Conservation (phyloP, 768 basidiomycete species). For the Tricholoma saponaceum region DNA sequence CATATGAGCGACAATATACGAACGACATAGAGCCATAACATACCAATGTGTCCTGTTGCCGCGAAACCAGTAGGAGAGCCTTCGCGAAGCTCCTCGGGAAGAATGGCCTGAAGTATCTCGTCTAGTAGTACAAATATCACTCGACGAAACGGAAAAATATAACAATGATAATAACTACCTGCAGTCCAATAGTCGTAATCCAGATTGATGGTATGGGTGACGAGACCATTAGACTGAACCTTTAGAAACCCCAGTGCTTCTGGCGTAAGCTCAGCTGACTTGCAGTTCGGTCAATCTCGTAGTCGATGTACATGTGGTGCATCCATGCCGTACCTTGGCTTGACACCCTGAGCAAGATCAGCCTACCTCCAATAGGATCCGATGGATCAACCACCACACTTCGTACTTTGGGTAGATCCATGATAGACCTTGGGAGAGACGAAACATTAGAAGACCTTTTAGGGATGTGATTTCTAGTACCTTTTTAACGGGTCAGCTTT, state of each 20-base stretch:
- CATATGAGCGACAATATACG: not conserved
- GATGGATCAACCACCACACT: slow-evolving; percentile 51
- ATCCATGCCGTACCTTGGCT: slow-evolving; percentile 47
- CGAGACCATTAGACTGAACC: slow-evolving; percentile 51
- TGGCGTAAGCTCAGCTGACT: slow-evolving; percentile 65
- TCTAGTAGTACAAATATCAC: slow-evolving; percentile 38
- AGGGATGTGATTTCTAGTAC: slow-evolving; percentile 28
- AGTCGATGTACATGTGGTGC: not conserved
- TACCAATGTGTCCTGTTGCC: slow-evolving; percentile 87
- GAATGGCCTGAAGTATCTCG: slow-evolving; percentile 76
- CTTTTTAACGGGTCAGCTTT: slow-evolving; percentile 55
- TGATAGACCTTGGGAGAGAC: slow-evolving; percentile 41
- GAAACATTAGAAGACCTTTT: not conserved
- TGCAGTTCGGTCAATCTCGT: slow-evolving; percentile 25
- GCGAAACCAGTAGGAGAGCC: slow-evolving; percentile 87
- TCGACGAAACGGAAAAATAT: not conserved
- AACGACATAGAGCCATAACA: slow-evolving; percentile 12
- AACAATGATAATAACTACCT: slow-evolving; percentile 37
- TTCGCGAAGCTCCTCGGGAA: slow-evolving; percentile 75
- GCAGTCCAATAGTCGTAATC: slow-evolving; percentile 89
- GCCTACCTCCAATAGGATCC: slow-evolving; percentile 44
- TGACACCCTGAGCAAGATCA: slow-evolving; percentile 64
- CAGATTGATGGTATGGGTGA: slow-evolving; percentile 57
- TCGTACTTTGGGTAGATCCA: slow-evolving; percentile 67
- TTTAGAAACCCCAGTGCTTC: slow-evolving; percentile 54